These are phyloP conservation scores for Pseudognaphalium luteoalbum DNA, from an alignment of 129 eudicot genomes.

Conservation along the genomic window DNA sequence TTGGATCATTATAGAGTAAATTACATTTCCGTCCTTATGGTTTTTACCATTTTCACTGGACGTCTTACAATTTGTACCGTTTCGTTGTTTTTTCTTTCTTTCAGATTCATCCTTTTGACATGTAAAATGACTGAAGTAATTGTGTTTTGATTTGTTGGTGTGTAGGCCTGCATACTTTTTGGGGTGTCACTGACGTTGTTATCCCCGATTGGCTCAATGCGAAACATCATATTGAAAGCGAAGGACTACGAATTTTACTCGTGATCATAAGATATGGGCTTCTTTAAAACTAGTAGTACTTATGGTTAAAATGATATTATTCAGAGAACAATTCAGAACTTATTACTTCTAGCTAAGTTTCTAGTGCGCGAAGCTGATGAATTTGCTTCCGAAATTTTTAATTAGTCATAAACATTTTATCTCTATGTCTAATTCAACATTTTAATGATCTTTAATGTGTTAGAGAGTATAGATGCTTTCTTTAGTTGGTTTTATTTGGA, in stretches of 20 bases:
- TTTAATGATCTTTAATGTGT: too few species aligned
- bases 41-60: too few species aligned
- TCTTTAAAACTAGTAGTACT: background rate
- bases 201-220: background rate
- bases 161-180: background rate
- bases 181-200: conserved; percentile 1
- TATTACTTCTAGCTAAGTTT: background rate
- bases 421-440: background rate
- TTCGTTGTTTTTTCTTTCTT: background rate
- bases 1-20: too few species aligned
- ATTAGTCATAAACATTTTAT: background rate
- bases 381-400: background rate
- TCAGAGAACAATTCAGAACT: background rate
- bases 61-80: background rate
- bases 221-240: background rate
- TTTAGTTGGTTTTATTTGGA: too few species aligned
- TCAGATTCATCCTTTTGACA: background rate
- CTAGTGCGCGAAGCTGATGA: background rate
- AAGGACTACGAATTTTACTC: background rate
- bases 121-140: background rate
- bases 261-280: background rate
- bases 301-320: background rate
- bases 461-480: too few species aligned
- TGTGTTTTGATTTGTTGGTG: background rate
- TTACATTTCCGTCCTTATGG: too few species aligned